Evolutionary conservation across 345 rosid species (phyloP).

Genomic region (Gossypium raimondii): DNA sequence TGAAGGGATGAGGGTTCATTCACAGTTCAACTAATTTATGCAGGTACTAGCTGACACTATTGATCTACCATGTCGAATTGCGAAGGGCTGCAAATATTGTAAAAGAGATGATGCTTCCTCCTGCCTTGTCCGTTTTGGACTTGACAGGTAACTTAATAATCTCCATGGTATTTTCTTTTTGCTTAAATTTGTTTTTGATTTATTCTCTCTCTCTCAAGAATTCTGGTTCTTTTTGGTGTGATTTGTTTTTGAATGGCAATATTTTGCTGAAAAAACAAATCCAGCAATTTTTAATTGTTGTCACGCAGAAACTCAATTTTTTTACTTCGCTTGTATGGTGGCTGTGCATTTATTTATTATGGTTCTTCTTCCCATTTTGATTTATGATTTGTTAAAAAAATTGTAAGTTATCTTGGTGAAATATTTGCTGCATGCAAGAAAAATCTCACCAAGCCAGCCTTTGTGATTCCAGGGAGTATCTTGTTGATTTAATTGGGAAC

Average conservation of each 20-base stretch:
- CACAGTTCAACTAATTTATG: conserved; percentile 21
- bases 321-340: conserved; percentile 3
- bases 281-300: background rate
- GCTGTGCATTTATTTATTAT: background rate
- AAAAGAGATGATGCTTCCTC: conserved; percentile 84
- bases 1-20: conserved; percentile 9
- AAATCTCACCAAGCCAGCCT: conserved; percentile 26
- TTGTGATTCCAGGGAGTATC: conserved; percentile 76
- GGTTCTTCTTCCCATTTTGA: background rate
- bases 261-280: background rate
- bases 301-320: conserved; percentile 8
- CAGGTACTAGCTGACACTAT: conserved; percentile 91
- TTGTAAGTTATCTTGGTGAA: conserved; percentile 4
- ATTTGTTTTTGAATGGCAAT: background rate
- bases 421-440: background rate
- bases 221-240: background rate
- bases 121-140: conserved; percentile 92
- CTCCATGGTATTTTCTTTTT: background rate
- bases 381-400: conserved; percentile 1
- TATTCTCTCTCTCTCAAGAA: background rate
- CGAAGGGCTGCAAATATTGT: conserved; percentile 95
- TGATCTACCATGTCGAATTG: conserved; percentile 98
- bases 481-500: conserved; percentile 85
- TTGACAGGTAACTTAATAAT: conserved; percentile 55
- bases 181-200: background rate